Percentiles rank a stretch among this genome's conserved stretches.
Conservation (phyloP, 768 basidiomycete species). For the Suillus occidentalis region DNA sequence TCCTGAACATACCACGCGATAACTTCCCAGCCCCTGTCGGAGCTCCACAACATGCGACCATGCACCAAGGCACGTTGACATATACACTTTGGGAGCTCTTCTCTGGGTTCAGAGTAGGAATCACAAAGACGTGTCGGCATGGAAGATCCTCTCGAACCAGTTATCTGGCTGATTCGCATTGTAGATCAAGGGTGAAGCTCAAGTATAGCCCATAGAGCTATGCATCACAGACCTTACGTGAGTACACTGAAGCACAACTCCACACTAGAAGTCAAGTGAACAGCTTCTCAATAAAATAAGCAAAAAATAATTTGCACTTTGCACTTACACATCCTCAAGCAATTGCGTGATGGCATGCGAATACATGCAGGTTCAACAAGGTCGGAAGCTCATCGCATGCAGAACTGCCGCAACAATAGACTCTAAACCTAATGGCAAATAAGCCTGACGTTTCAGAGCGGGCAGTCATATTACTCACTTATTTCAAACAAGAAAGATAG, state of each 20-base stretch:
- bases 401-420: neutral
- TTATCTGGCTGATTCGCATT: neutral
- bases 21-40: slow-evolving; percentile 4
- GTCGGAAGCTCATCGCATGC: neutral
- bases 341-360: neutral
- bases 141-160: neutral
- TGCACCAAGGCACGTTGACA: neutral
- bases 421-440: neutral
- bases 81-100: neutral
- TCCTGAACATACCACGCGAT: neutral
- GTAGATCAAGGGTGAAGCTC: neutral
- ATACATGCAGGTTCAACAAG: neutral
- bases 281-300: neutral
- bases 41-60: slow-evolving; percentile 3
- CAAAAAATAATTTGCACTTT: neutral
- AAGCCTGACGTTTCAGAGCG: neutral
- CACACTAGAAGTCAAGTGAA: neutral
- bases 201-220: neutral
- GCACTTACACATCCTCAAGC: neutral
- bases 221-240: neutral
- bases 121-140: neutral
- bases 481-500: neutral
- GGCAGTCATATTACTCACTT: neutral
- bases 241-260: neutral
- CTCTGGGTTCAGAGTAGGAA: neutral